Conservation (phyloP, 352 stramenopile species). For the Pythium scleroteichum region DNA sequence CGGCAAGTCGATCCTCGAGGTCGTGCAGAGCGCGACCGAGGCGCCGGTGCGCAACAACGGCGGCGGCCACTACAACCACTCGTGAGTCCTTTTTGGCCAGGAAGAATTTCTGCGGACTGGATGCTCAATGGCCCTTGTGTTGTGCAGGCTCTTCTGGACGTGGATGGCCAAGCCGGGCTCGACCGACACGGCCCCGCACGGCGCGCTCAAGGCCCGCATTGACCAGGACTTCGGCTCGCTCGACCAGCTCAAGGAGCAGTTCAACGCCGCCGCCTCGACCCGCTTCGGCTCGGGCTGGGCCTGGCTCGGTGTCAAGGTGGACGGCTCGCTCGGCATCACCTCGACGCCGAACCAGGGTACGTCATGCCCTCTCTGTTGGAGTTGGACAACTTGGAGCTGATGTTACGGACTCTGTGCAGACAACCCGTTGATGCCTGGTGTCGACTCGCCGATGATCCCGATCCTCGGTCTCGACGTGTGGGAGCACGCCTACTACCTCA, state of each 20-base stretch:
- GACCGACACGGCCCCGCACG: slow-evolving; percentile 79
- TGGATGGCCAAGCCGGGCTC: slow-evolving; percentile 85
- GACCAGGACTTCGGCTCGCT: slow-evolving; percentile 90
- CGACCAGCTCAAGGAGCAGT: slow-evolving; percentile 89
- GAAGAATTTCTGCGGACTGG: no score
- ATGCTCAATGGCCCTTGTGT: background rate
- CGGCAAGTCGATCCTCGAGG: slow-evolving; percentile 82
- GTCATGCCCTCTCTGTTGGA: background rate
- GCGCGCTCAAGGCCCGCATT: slow-evolving; percentile 82
- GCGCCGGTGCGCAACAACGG: slow-evolving; percentile 84
- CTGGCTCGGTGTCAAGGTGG: slow-evolving; percentile 84
- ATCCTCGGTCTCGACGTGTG: slow-evolving; percentile 96
- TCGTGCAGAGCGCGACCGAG: slow-evolving; percentile 72
- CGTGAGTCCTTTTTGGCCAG: no score
- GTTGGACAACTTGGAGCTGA: background rate
- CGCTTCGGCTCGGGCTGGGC: slow-evolving; percentile 91
- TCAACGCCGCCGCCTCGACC: slow-evolving; percentile 84
- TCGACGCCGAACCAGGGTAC: slow-evolving; percentile 95
- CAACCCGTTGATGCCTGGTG: slow-evolving; percentile 85
- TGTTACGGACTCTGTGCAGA: slow-evolving; percentile 28
- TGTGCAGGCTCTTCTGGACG: slow-evolving; percentile 89
- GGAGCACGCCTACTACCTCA: slow-evolving; percentile 97
- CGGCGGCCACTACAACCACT: slow-evolving; percentile 85
- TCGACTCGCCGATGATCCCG: slow-evolving; percentile 84
- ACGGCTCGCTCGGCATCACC: slow-evolving; percentile 94